Percentiles rank a stretch among this genome's conserved stretches.
These are phyloP conservation scores for Claviceps monticola DNA, from an alignment of 2,329 filamentous ascomycete species.

Conservation along the genomic window DNA sequence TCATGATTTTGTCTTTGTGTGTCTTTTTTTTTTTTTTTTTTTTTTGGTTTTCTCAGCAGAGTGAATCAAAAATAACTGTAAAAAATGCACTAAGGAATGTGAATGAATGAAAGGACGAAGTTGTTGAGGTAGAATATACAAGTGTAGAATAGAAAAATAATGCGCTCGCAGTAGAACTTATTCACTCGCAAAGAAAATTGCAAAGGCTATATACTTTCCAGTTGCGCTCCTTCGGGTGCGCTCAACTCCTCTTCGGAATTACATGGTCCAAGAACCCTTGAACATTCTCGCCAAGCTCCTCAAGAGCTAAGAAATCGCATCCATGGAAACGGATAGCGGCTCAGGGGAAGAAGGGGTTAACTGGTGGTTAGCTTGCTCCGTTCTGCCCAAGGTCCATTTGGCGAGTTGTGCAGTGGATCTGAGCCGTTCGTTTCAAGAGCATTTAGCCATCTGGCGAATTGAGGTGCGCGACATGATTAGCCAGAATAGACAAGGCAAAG, in stretches of 20 bases:
- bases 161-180: background rate
- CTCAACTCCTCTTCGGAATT: too few relatives aligned
- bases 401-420: background rate
- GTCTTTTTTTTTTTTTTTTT: too few relatives aligned
- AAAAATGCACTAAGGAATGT: background rate
- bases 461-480: background rate
- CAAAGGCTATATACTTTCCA: background rate
- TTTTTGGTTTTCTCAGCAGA: too few relatives aligned
- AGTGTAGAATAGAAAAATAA: background rate
- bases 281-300: too few relatives aligned
- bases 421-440: background rate
- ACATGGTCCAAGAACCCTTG: too few relatives aligned
- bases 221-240: too few relatives aligned
- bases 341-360: background rate
- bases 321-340: background rate
- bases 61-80: background rate
- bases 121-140: background rate
- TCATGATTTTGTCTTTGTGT: background rate
- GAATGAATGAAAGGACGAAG: background rate
- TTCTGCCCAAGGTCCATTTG: background rate
- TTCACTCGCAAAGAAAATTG: background rate
- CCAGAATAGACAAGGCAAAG: background rate
- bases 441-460: background rate
- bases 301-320: too few relatives aligned
- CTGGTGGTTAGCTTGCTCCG: background rate